Conservation (phyloP, 352 stramenopile species). For the Globisporangium radiosum region DNA sequence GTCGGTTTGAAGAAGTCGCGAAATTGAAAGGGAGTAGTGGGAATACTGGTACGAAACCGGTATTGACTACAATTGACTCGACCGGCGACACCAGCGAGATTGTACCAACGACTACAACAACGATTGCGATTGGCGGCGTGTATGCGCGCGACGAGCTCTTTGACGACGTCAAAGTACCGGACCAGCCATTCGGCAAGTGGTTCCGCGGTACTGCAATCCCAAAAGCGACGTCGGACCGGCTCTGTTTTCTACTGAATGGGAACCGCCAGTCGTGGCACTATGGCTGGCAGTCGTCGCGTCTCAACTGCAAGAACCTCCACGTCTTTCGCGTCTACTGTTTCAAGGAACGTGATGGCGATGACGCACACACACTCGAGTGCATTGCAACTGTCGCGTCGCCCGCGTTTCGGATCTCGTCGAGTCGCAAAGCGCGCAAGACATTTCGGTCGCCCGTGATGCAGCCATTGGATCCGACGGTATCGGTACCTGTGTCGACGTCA, state of each 20-base stretch:
- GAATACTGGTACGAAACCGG: too few species aligned
- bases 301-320: conserved; percentile 84
- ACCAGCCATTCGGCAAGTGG: conserved; percentile 72
- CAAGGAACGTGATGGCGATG: conserved; percentile 16
- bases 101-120: conserved; percentile 1
- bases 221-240: conserved; percentile 14
- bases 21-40: conserved; percentile 20
- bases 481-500: too few species aligned
- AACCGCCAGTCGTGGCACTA: conserved; percentile 86
- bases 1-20: conserved; percentile 65
- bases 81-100: conserved; percentile 18
- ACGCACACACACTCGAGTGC: conserved; percentile 30
- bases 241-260: conserved; percentile 72
- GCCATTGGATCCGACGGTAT: too few species aligned
- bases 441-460: conserved; percentile 45
- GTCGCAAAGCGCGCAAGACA: conserved; percentile 74
- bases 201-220: conserved; percentile 50
- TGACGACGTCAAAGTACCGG: conserved; percentile 67
- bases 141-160: conserved; percentile 59
- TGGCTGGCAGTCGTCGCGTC: conserved; percentile 74
- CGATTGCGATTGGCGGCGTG: conserved; percentile 29
- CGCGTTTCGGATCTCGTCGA: conserved; percentile 74
- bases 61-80: not conserved
- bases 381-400: conserved; percentile 52
- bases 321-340: conserved; percentile 77